Evolutionary conservation across 2,329 filamentous ascomycete species (phyloP).

Genomic region (Parastagonospora nodorum): DNA sequence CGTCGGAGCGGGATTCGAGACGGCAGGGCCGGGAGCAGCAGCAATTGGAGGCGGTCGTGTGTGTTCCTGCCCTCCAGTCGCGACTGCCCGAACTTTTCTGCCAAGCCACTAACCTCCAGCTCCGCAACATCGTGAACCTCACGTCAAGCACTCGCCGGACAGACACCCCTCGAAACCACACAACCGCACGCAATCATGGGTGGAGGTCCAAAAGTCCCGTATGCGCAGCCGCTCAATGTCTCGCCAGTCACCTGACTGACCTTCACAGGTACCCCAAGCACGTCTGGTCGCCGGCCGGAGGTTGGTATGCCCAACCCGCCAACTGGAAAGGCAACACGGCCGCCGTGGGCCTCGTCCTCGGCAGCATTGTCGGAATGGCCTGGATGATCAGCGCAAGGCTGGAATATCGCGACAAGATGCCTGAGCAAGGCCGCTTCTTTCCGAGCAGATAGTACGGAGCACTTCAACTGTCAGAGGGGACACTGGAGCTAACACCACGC

Average conservation of each 20-base stretch:
- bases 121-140: slow-evolving; percentile 21
- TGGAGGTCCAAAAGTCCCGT: slow-evolving; percentile 75
- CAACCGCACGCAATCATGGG: slow-evolving; percentile 65
- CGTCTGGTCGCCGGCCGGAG: slow-evolving; percentile 97
- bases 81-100: slow-evolving; percentile 44
- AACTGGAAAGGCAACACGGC: slow-evolving; percentile 97
- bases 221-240: slow-evolving; percentile 31
- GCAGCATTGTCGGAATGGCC: slow-evolving; percentile 69
- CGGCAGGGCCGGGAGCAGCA: slow-evolving; percentile 22
- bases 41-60: slow-evolving; percentile 28
- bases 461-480: slow-evolving; percentile 2
- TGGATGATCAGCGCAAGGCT: slow-evolving; percentile 76
- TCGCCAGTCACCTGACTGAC: slow-evolving; percentile 18
- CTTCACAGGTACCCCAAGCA: slow-evolving; percentile 88
- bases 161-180: slow-evolving; percentile 22
- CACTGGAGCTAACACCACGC: slow-evolving; percentile 33
- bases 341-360: slow-evolving; percentile 70
- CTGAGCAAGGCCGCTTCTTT: slow-evolving; percentile 77
- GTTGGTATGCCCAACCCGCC: slow-evolving; percentile 92
- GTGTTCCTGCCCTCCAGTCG: slow-evolving; percentile 28
- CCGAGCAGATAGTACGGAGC: slow-evolving; percentile 80
- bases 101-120: slow-evolving; percentile 20
- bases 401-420: slow-evolving; percentile 75
- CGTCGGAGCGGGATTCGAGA: slow-evolving; percentile 9
- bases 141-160: slow-evolving; percentile 17